These are phyloP conservation scores for Penicillium samsonianum DNA, from an alignment of 495 filamentous ascomycete genomes.

Conservation along the genomic window DNA sequence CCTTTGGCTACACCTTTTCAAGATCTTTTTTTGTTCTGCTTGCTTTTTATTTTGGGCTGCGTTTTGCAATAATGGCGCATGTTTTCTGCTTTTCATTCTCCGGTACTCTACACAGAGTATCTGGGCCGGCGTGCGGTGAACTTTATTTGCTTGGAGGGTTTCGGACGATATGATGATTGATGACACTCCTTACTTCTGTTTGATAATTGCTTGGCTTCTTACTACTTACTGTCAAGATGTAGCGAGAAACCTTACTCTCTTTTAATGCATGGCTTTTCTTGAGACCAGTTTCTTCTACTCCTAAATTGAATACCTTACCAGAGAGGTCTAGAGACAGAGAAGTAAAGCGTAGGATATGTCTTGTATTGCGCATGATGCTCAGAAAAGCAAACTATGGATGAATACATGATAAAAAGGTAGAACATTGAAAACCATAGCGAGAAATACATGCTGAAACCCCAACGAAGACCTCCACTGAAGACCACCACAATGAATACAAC, in stretches of 20 bases:
- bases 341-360: neutral
- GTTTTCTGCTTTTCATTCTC: neutral
- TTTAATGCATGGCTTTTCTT: conserved; percentile 5
- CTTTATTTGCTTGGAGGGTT: neutral
- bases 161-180: conserved; percentile 15
- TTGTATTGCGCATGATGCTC: no score
- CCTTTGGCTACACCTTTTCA: neutral
- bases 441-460: no score
- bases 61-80: neutral
- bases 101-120: neutral
- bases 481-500: no score
- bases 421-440: no score
- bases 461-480: no score
- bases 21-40: neutral
- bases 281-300: neutral
- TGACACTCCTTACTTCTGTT: conserved; percentile 7
- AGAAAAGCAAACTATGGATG: no score
- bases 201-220: neutral
- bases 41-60: neutral
- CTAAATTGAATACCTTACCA: neutral
- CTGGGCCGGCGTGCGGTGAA: neutral
- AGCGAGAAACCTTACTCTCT: neutral
- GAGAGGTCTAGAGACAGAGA: neutral
- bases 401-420: no score
- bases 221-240: neutral